Conservation (phyloP, 352 stramenopile species). For the Pythium utonaiense region DNA sequence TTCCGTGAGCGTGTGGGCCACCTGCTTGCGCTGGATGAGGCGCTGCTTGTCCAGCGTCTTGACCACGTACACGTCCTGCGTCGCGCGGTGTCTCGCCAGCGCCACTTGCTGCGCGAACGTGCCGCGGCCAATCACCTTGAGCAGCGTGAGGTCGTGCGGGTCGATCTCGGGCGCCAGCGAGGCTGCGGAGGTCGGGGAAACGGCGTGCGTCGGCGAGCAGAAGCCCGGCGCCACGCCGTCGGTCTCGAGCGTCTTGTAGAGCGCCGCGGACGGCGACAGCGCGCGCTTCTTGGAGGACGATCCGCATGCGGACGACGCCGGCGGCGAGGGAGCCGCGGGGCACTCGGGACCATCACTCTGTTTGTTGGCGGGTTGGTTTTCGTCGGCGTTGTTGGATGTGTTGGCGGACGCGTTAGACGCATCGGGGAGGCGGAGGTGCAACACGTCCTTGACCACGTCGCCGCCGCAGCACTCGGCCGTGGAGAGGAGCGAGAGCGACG, state of each 20-base stretch:
- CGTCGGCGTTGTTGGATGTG: slow-evolving; percentile 1
- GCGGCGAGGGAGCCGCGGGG: background rate
- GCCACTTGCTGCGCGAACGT: slow-evolving; percentile 83
- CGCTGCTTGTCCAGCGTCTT: slow-evolving; percentile 82
- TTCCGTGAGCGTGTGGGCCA: slow-evolving; percentile 75
- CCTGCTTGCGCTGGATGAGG: slow-evolving; percentile 71
- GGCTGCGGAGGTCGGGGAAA: background rate
- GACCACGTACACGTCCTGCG: slow-evolving; percentile 64
- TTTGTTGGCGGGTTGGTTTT: background rate
- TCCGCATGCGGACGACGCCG: background rate
- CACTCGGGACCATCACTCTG: slow-evolving; percentile 14
- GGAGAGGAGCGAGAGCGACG: slow-evolving; percentile 1
- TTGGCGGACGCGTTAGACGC: background rate
- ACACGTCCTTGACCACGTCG: background rate
- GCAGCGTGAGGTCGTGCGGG: slow-evolving; percentile 65
- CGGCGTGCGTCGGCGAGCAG: slow-evolving; percentile 1
- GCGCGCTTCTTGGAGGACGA: slow-evolving; percentile 23
- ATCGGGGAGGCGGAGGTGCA: background rate
- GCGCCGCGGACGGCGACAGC: slow-evolving; percentile 17
- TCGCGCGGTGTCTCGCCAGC: slow-evolving; percentile 50
- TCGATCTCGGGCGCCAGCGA: slow-evolving; percentile 27
- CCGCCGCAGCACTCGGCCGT: background rate
- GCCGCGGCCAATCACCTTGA: slow-evolving; percentile 84
- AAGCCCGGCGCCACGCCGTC: background rate
- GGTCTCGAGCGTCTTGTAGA: background rate